phyloP scores from a whole-genome alignment of 495 filamentous ascomycete genomes.

The Venustampulla echinocandica region DNA sequence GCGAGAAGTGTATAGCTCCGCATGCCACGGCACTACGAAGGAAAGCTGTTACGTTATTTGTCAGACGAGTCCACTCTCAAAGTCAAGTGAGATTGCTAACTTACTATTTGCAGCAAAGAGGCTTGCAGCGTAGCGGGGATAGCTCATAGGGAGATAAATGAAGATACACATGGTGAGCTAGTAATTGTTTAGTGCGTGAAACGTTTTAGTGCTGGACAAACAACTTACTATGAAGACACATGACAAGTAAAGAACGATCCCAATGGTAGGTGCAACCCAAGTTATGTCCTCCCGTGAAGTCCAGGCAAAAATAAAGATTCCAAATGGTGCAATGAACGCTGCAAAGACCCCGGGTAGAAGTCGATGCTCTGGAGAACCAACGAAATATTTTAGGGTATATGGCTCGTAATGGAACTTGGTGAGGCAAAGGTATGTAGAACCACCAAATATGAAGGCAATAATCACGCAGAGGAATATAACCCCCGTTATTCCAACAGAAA shows the following conservation, averaged over 20 bases:
- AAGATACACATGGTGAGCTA: no score
- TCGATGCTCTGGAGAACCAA: slow-evolving; percentile 39
- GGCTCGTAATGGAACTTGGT: slow-evolving; percentile 41
- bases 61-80: no score
- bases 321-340: slow-evolving; percentile 39
- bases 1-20: slow-evolving; percentile 40
- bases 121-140: slow-evolving; percentile 45
- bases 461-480: slow-evolving; percentile 54
- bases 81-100: no score
- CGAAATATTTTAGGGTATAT: slow-evolving; percentile 29
- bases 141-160: slow-evolving; percentile 50
- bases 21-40: slow-evolving; percentile 38
- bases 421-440: slow-evolving; percentile 39
- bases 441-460: slow-evolving; percentile 42
- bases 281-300: slow-evolving; percentile 39
- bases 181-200: no score
- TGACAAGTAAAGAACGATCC: no score
- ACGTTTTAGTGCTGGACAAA: slow-evolving; percentile 70
- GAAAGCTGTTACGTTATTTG: no score
- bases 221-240: slow-evolving; percentile 41
- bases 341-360: slow-evolving; percentile 45
- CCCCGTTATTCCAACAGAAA: slow-evolving; percentile 50
- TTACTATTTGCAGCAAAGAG: slow-evolving; percentile 47
- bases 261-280: slow-evolving; percentile 45
- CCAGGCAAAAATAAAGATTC: slow-evolving; percentile 58